Evolutionary conservation across 768 basidiomycete species (phyloP).

Genomic region (Lactifluus subvellereus): DNA sequence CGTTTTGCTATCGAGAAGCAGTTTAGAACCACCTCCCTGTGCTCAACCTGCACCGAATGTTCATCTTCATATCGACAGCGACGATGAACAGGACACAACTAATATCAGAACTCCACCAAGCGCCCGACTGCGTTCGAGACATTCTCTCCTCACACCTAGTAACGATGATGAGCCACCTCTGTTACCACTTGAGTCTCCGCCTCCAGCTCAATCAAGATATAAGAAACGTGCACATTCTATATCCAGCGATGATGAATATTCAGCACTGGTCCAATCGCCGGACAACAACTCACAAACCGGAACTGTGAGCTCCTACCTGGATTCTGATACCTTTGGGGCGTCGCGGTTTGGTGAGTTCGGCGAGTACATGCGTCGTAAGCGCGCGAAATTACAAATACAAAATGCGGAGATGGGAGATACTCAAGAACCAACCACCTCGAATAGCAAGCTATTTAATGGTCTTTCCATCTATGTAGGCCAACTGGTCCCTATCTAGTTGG

Average conservation of each 20-base stretch:
- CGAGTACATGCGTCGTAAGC: constrained; percentile 87
- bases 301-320: constrained; percentile 17
- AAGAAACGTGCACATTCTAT: constrained; percentile 18
- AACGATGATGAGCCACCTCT: constrained; percentile 3
- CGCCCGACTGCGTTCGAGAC: background rate
- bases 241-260: constrained; percentile 10
- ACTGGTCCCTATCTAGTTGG: background rate
- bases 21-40: constrained; percentile 35
- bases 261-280: background rate
- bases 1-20: constrained; percentile 23
- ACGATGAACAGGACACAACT: constrained; percentile 29
- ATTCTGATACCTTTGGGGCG: constrained; percentile 56
- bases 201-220: constrained; percentile 13
- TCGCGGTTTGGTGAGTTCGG: constrained; percentile 78
- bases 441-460: constrained; percentile 60
- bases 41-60: constrained; percentile 42
- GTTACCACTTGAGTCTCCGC: constrained; percentile 3
- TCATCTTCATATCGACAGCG: constrained; percentile 31
- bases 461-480: constrained; percentile 74
- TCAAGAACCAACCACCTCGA: constrained; percentile 25
- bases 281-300: background rate
- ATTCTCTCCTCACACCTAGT: background rate
- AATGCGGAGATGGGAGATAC: constrained; percentile 40
- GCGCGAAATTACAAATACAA: constrained; percentile 85
- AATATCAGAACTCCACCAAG: background rate